Evolutionary conservation across 225 moss, liverwort and hornwort species (phyloP).

Genomic region (Pseudisothecium myosuroides): DNA sequence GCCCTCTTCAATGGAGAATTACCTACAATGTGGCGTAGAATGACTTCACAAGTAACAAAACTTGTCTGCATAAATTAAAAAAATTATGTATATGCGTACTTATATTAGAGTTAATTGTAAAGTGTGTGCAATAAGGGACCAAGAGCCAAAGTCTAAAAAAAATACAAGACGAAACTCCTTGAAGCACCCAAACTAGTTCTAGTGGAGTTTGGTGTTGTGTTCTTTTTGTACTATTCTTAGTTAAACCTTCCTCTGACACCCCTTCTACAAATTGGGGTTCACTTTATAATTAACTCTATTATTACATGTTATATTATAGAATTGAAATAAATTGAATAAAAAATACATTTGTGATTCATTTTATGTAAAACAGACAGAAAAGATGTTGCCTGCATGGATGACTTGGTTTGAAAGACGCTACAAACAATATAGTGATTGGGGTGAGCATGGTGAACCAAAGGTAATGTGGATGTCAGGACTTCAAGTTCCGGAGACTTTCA

Average conservation of each 20-base stretch:
- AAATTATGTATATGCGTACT: not conserved
- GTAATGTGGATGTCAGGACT: conserved; percentile 92
- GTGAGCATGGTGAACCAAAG: conserved; percentile 67
- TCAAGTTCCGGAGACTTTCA: conserved; percentile 86
- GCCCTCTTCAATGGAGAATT: conserved; percentile 82
- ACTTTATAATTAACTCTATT: not conserved
- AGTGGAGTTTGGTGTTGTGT: too few species aligned
- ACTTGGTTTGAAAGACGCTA: conserved; percentile 59
- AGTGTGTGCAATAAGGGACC: not conserved
- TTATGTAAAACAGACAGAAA: conserved; percentile 51
- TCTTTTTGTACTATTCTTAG: too few species aligned
- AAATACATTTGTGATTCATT: not conserved
- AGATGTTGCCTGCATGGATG: conserved; percentile 93
- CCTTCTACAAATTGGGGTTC: too few species aligned
- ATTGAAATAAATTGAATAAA: not conserved
- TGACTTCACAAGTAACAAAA: conserved; percentile 57
- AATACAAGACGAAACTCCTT: not conserved
- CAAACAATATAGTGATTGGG: conserved; percentile 55
- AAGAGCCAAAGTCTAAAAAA: rapidly evolving
- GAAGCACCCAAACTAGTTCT: too few species aligned
- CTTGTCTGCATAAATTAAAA: not conserved
- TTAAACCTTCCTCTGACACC: too few species aligned
- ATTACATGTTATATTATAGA: too few species aligned
- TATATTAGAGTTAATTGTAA: too few species aligned
- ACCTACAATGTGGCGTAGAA: conserved; percentile 68